These are phyloP conservation scores for Venturia carpophila DNA, from an alignment of 2,329 filamentous ascomycete genomes.

Conservation along the genomic window DNA sequence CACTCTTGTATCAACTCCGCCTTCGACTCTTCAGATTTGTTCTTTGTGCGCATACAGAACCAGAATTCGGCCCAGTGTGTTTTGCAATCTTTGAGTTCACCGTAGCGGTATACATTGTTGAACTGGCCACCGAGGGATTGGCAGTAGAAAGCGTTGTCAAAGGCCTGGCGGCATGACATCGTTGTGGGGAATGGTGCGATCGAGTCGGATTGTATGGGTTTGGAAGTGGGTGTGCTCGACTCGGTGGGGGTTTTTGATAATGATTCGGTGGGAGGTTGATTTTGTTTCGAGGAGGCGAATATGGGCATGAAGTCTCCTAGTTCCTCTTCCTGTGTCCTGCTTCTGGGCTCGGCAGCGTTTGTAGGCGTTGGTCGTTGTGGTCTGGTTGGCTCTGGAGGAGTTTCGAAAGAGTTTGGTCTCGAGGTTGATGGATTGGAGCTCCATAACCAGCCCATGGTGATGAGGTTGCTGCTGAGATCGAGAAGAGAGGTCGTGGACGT, in stretches of 20 bases:
- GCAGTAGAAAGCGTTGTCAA: slow-evolving; percentile 92
- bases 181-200: slow-evolving; percentile 28
- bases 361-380: background rate
- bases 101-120: slow-evolving; percentile 83
- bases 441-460: slow-evolving; percentile 11
- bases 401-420: background rate
- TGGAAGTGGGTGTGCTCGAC: background rate
- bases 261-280: background rate
- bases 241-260: background rate
- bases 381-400: background rate
- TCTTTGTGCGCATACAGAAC: slow-evolving; percentile 88
- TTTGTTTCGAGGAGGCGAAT: slow-evolving; percentile 12
- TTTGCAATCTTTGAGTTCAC: slow-evolving; percentile 64
- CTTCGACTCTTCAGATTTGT: slow-evolving; percentile 51
- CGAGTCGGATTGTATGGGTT: background rate
- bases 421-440: background rate
- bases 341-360: background rate
- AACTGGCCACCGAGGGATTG: slow-evolving; percentile 86
- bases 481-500: background rate
- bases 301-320: slow-evolving; percentile 14
- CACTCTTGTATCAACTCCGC: slow-evolving; percentile 55
- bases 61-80: slow-evolving; percentile 92
- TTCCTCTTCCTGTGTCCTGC: slow-evolving; percentile 6
- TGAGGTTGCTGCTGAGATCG: background rate
- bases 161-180: slow-evolving; percentile 84